phyloP scores from a whole-genome alignment of 192 early-diverging fungal species.

The Podila minutissima region DNA sequence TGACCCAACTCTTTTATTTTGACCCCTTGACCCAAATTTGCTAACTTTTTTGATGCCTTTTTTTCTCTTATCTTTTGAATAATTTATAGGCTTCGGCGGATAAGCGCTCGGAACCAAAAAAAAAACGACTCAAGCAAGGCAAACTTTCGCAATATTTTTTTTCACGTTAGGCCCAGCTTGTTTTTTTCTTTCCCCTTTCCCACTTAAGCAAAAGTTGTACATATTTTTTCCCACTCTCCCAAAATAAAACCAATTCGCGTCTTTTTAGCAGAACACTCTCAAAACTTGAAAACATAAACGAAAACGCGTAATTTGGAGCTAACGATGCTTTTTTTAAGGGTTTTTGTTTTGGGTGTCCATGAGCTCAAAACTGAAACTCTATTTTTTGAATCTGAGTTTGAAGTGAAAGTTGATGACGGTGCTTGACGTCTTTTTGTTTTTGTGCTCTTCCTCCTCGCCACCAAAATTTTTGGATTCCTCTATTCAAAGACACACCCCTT shows the following conservation, averaged over 20 bases:
- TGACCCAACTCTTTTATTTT: not conserved
- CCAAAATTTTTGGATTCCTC: too few relatives aligned
- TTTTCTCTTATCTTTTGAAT: not conserved
- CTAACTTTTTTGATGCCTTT: not conserved
- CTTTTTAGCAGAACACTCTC: not conserved
- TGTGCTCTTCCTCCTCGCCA: too few relatives aligned
- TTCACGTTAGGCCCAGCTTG: not conserved
- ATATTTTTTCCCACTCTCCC: not conserved
- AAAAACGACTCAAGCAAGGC: not conserved
- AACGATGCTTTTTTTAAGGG: too few relatives aligned
- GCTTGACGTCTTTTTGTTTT: too few relatives aligned
- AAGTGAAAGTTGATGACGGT: too few relatives aligned
- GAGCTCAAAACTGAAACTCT: too few relatives aligned
- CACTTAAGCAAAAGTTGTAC: slow-evolving; percentile 6
- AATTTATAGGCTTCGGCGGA: not conserved
- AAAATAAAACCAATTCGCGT: slow-evolving; percentile 1
- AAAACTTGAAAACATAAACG: not conserved
- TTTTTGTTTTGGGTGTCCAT: too few relatives aligned
- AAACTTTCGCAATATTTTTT: not conserved
- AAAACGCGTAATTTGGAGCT: not conserved
- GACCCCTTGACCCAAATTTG: not conserved
- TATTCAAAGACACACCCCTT: too few relatives aligned
- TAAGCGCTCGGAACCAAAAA: not conserved
- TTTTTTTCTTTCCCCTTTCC: not conserved
- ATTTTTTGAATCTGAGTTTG: too few relatives aligned